Evolutionary conservation across 345 rosid species (phyloP).

Genomic region (Cardamine chenopodiifolia): DNA sequence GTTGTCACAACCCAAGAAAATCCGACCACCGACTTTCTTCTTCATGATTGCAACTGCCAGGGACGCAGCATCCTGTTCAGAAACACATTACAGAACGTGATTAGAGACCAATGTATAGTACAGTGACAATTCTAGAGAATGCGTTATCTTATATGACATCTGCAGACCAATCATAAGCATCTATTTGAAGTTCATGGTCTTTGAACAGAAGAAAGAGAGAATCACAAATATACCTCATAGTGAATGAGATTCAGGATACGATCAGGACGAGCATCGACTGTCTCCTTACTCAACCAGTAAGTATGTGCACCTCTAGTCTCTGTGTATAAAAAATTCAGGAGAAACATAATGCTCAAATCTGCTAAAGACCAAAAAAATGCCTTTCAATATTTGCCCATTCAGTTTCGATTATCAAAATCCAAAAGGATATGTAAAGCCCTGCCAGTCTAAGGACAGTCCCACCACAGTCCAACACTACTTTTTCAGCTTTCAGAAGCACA

Average conservation of each 20-base stretch:
- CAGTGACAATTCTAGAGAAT: slow-evolving; percentile 6
- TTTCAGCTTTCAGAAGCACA: slow-evolving; percentile 79
- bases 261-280: slow-evolving; percentile 75
- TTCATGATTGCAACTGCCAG: slow-evolving; percentile 76
- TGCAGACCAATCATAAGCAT: not conserved
- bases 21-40: slow-evolving; percentile 63
- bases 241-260: slow-evolving; percentile 92
- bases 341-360: slow-evolving; percentile 25
- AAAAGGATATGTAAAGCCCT: slow-evolving; percentile 97
- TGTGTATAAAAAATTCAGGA: slow-evolving; percentile 68
- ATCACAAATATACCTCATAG: slow-evolving; percentile 68
- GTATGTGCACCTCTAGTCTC: slow-evolving; percentile 88
- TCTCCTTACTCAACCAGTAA: slow-evolving; percentile 83
- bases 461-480: slow-evolving; percentile 65
- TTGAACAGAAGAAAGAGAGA: slow-evolving; percentile 1
- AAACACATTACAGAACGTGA: slow-evolving; percentile 30
- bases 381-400: not conserved
- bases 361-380: not conserved
- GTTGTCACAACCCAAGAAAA: slow-evolving; percentile 95
- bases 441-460: slow-evolving; percentile 88
- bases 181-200: not conserved
- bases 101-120: slow-evolving; percentile 7
- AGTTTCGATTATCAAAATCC: slow-evolving; percentile 12
- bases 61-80: slow-evolving; percentile 88
- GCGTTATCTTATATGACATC: slow-evolving; percentile 4